Evolutionary conservation across 1,284 basidiomycete genomes (phyloP).

Genomic region (Irpex sp.): DNA sequence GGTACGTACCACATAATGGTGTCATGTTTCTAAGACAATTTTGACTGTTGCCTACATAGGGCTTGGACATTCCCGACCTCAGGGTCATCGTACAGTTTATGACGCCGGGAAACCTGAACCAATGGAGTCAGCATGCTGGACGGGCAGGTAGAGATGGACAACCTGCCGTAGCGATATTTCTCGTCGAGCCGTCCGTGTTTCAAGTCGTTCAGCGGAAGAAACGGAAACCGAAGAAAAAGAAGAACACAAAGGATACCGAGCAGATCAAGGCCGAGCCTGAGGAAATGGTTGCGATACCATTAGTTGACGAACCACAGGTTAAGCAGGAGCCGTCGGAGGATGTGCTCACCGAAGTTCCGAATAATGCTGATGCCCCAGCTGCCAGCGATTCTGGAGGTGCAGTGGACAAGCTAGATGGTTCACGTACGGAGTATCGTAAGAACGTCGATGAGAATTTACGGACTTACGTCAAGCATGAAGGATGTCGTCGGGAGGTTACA

Average conservation of each 20-base stretch:
- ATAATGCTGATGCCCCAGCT: background rate
- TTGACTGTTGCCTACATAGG: background rate
- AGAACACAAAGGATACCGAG: too few relatives aligned
- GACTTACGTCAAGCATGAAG: background rate
- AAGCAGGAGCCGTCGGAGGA: too few relatives aligned
- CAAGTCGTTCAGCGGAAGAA: background rate
- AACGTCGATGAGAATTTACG: background rate
- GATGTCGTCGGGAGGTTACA: background rate
- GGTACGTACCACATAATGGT: background rate
- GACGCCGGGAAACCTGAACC: constrained; percentile 7
- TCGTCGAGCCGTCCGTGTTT: constrained; percentile 13
- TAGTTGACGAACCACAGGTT: background rate
- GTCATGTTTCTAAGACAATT: background rate
- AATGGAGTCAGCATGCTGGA: constrained; percentile 15
- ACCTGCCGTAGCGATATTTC: constrained; percentile 10
- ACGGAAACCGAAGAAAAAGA: background rate
- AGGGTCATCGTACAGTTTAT: constrained; percentile 13
- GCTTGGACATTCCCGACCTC: constrained; percentile 16
- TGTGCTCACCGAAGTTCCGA: too few relatives aligned
- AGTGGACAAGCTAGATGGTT: background rate
- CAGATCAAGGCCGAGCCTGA: too few relatives aligned
- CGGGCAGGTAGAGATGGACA: constrained; percentile 14
- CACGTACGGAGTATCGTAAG: background rate
- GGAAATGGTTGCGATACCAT: too few relatives aligned
- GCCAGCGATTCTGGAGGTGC: background rate